phyloP scores from a whole-genome alignment of 2,329 filamentous ascomycete species.

The Aspergillus transmontanensis region DNA sequence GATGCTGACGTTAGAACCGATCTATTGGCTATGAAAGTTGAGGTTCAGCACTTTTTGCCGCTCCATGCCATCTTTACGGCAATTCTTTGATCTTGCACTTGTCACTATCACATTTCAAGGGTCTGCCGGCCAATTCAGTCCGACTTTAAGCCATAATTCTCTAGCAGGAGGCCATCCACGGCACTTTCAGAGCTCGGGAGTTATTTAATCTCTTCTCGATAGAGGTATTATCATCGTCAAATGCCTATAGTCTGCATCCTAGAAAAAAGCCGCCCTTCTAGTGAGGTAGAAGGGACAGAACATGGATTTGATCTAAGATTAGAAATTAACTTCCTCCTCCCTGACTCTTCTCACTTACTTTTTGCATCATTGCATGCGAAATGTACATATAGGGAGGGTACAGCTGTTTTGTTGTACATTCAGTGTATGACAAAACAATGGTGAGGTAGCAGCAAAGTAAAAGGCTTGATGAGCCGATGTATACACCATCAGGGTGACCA shows the following conservation, averaged over 20 bases:
- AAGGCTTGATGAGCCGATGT: not conserved
- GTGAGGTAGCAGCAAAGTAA: not conserved
- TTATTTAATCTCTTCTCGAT: not conserved
- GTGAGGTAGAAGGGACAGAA: not conserved
- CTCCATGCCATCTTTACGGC: not conserved
- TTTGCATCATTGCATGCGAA: not conserved
- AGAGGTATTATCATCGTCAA: too few relatives aligned
- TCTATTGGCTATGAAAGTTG: constrained; percentile 10
- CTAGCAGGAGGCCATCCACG: not conserved
- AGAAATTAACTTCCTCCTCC: not conserved
- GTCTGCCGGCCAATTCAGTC: not conserved
- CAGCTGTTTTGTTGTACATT: not conserved
- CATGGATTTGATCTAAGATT: not conserved
- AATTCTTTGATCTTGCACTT: not conserved
- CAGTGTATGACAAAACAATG: not conserved
- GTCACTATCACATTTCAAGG: constrained; percentile 7
- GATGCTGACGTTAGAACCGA: constrained; percentile 7
- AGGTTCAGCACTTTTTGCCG: not conserved
- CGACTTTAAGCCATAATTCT: not conserved
- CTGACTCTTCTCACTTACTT: not conserved
- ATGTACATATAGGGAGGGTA: not conserved
- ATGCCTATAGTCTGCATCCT: not conserved
- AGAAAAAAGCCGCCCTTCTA: not conserved
- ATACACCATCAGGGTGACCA: not conserved
- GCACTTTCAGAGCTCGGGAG: not conserved